Evolutionary conservation across 1,284 basidiomycete genomes (phyloP).

Genomic region (Trichosporon asahii): DNA sequence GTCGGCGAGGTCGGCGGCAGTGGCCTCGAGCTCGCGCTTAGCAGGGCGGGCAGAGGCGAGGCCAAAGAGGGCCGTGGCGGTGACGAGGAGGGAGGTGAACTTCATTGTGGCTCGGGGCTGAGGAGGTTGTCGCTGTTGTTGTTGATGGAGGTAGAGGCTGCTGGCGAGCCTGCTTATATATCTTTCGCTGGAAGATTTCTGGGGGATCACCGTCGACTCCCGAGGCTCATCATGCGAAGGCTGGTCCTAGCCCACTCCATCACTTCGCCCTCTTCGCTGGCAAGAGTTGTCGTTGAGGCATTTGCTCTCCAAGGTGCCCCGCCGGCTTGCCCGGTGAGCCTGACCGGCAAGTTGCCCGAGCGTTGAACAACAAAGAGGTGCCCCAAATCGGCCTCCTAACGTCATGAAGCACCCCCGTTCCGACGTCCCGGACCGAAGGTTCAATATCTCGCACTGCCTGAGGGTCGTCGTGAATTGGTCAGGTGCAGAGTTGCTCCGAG

Average conservation of each 20-base stretch:
- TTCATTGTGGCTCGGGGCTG: not conserved
- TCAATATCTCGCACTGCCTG: not conserved
- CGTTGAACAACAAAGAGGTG: not conserved
- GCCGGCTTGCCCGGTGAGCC: not conserved
- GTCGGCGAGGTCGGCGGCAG: not conserved
- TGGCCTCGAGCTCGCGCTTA: not conserved
- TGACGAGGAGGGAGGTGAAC: constrained; percentile 1
- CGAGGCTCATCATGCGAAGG: not conserved
- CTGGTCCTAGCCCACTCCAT: not conserved
- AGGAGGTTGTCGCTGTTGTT: not conserved
- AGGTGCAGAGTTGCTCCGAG: not conserved
- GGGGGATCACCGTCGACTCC: not conserved
- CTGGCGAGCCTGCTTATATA: not conserved
- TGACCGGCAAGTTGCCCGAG: not conserved
- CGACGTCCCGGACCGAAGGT: not conserved
- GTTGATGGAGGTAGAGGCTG: not conserved
- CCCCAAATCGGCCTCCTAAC: not conserved
- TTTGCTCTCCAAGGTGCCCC: not conserved
- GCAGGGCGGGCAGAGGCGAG: not conserved
- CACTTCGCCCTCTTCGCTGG: not conserved
- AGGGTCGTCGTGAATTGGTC: not conserved
- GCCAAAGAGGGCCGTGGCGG: not conserved
- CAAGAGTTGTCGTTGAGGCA: not conserved
- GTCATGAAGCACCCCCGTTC: not conserved
- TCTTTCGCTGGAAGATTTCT: not conserved